phyloP scores from a whole-genome alignment of 495 filamentous ascomycete species.

The Neurospora sp. region DNA sequence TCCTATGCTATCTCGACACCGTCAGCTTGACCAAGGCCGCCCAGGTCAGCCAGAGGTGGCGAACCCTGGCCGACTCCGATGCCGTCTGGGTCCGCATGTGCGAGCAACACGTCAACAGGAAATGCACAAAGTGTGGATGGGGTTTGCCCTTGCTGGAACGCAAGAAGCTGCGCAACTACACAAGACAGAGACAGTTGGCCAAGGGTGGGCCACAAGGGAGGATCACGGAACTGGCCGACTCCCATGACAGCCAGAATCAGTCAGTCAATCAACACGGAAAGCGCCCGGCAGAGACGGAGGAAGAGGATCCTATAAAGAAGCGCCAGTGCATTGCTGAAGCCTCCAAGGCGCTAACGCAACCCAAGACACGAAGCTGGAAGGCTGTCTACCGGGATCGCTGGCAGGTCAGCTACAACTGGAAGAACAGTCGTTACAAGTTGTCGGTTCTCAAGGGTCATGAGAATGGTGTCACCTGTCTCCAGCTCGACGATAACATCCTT shows the following conservation, averaged over 20 bases:
- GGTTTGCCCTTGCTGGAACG: constrained; percentile 82
- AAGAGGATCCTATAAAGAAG: constrained; percentile 30
- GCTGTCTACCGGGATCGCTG: constrained; percentile 37
- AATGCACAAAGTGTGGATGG: constrained; percentile 96
- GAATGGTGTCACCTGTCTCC: constrained; percentile 92
- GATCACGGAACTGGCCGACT: constrained; percentile 15
- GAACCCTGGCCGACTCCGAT: constrained; percentile 83
- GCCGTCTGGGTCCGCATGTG: constrained; percentile 99
- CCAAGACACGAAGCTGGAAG: constrained; percentile 70
- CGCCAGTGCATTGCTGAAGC: constrained; percentile 32
- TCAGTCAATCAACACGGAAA: constrained; percentile 12
- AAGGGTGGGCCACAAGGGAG: constrained; percentile 20
- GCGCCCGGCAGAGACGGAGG: constrained; percentile 17
- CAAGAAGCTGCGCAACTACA: constrained; percentile 77
- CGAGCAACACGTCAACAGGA: constrained; percentile 89
- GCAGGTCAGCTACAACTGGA: constrained; percentile 68
- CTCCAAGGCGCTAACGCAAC: constrained; percentile 6
- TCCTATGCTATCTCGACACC: constrained; percentile 86
- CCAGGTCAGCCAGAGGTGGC: constrained; percentile 86
- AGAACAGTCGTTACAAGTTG: constrained; percentile 76
- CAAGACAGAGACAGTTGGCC: constrained; percentile 60
- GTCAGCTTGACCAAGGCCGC: constrained; percentile 95
- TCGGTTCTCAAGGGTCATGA: constrained; percentile 78
- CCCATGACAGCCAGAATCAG: neutral
- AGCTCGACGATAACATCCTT: constrained; percentile 88